phyloP scores from a whole-genome alignment of 345 rosid species.

The Populus davidiana region DNA sequence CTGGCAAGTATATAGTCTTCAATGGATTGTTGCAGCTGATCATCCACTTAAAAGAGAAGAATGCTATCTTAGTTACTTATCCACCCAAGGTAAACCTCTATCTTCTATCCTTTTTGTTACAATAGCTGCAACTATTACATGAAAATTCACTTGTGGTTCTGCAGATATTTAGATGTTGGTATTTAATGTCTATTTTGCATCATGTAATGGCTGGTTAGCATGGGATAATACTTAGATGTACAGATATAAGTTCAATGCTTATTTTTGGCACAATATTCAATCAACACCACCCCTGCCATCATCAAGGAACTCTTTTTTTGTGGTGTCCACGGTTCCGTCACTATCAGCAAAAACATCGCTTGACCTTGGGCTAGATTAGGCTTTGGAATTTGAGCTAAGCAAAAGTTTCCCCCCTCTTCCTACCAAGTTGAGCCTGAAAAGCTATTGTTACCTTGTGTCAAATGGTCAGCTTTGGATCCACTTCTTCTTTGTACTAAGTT shows the following conservation, averaged over 20 bases:
- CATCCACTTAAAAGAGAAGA: constrained; percentile 79
- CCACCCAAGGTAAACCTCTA: constrained; percentile 66
- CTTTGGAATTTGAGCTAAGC: neutral
- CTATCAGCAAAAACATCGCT: neutral
- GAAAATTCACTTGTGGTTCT: neutral
- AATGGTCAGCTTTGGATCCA: neutral
- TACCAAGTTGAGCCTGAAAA: neutral
- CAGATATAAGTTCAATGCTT: neutral
- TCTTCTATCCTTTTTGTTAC: neutral
- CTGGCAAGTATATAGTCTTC: constrained; percentile 79
- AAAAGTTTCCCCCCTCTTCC: neutral
- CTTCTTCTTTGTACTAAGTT: neutral
- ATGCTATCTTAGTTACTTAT: constrained; percentile 84
- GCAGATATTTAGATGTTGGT: neutral
- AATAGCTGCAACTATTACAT: neutral
- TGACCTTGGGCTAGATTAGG: neutral
- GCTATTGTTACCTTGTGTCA: neutral
- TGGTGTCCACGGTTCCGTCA: neutral
- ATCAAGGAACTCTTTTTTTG: neutral
- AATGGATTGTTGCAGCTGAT: constrained; percentile 85
- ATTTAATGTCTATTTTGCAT: neutral
- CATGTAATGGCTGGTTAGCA: neutral
- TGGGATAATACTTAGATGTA: neutral
- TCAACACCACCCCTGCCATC: neutral
- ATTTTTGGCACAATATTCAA: neutral